Evolutionary conservation across 441 rosid genomes (phyloP).

Genomic region (Bruguiera hainesii): DNA sequence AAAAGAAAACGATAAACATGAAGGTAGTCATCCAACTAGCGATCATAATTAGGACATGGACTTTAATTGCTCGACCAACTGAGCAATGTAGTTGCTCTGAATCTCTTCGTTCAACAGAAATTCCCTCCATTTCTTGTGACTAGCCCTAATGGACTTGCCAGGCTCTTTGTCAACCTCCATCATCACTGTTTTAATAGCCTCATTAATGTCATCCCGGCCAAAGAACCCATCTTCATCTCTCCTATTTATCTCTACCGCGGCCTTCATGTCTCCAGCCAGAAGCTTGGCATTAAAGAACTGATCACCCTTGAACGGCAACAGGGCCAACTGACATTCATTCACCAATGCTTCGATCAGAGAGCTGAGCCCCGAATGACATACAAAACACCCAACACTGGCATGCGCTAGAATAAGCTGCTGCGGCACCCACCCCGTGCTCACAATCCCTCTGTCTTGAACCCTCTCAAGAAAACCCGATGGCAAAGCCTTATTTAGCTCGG

Average conservation of each 20-base stretch:
- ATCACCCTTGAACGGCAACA: slow-evolving; percentile 38
- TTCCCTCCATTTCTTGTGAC: slow-evolving; percentile 27
- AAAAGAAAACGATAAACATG: no score
- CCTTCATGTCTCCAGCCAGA: slow-evolving; percentile 24
- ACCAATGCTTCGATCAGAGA: slow-evolving; percentile 32
- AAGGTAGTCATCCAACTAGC: no score
- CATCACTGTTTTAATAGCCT: slow-evolving; percentile 29
- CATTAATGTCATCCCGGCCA: slow-evolving; percentile 18
- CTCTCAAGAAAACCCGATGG: slow-evolving; percentile 29
- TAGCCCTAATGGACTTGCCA: slow-evolving; percentile 20
- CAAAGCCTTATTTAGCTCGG: slow-evolving; percentile 13
- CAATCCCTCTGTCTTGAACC: slow-evolving; percentile 24
- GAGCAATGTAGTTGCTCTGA: slow-evolving; percentile 17
- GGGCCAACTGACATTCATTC: slow-evolving; percentile 32
- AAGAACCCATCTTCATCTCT: slow-evolving; percentile 35
- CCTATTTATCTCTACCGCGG: slow-evolving; percentile 30
- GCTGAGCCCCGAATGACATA: slow-evolving; percentile 35
- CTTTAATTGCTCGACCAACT: slow-evolving; percentile 24
- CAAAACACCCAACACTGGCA: slow-evolving; percentile 26
- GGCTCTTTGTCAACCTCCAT: slow-evolving; percentile 32
- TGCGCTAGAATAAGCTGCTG: slow-evolving; percentile 29
- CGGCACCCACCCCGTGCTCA: slow-evolving; percentile 38
- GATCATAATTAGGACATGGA: slow-evolving; percentile 7
- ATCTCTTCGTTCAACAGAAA: slow-evolving; percentile 23
- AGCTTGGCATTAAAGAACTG: slow-evolving; percentile 38